A percentile compares a stretch with the other conserved stretches of the same genome.
Evolutionary conservation across 2,329 filamentous ascomycete genomes (phyloP).

Genomic region (Cercospora sesami): DNA sequence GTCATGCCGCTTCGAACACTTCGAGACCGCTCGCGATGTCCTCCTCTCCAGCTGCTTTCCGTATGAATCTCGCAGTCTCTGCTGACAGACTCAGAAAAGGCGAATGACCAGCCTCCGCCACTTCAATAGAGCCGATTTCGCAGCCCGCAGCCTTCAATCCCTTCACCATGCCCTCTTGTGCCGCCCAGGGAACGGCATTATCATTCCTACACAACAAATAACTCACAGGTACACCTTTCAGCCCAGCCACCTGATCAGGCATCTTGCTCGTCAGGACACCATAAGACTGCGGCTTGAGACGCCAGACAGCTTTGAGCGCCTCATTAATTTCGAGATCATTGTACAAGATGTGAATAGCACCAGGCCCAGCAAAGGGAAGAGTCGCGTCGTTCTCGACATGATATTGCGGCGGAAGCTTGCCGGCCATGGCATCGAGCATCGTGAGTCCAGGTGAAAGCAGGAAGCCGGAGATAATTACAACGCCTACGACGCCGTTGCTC

Average conservation of each 20-base stretch:
- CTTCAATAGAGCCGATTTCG: slow-evolving; percentile 11
- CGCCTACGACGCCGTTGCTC: not conserved
- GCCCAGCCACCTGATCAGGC: not conserved
- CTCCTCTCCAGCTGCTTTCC: slow-evolving; percentile 11
- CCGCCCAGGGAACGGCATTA: not conserved
- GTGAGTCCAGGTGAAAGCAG: not conserved
- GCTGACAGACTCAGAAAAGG: slow-evolving; percentile 19
- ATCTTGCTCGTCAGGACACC: not conserved
- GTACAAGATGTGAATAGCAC: not conserved
- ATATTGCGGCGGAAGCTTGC: slow-evolving; percentile 18
- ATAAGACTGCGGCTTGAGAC: not conserved
- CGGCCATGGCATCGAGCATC: slow-evolving; percentile 14
- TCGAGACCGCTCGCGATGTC: slow-evolving; percentile 15
- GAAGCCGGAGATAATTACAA: not conserved
- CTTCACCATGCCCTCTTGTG: not conserved
- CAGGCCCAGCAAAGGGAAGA: slow-evolving; percentile 19
- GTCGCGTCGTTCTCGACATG: slow-evolving; percentile 10
- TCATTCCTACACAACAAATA: not conserved
- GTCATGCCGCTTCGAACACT: not conserved
- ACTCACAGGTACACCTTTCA: not conserved
- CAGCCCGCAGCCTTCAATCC: not conserved
- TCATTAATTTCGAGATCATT: not conserved
- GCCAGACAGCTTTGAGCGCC: not conserved
- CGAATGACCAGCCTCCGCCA: slow-evolving; percentile 18
- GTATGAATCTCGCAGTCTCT: slow-evolving; percentile 18